Evolutionary conservation across 164 flowering plant genomes (phyloP), one percentile per base, ranked within the genome.

Genomic region (Chimonanthus praecox): DNA sequence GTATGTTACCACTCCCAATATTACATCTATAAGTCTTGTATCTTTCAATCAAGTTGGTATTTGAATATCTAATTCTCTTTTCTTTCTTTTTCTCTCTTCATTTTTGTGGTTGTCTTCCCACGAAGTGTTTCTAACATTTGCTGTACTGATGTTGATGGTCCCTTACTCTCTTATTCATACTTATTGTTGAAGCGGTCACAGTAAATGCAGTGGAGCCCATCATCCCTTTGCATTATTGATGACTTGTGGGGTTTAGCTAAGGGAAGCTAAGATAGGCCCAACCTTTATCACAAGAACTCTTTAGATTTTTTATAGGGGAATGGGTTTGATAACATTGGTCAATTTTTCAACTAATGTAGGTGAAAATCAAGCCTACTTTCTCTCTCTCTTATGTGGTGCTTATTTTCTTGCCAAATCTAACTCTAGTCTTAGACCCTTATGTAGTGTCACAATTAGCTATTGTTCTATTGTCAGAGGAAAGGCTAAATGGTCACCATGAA

Each of bases 221-320:
- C 64, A 50, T 6, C 62, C 45, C 70, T 21, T 21, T 63, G 68
- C 68, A 73, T 73, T 73, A 73, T 67, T 73, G 75, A 73, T 16
- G 18, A 20, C 43, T 13, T 33, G 49, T 18, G 5, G 49, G 50
- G 21, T 54, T 15, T 49, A 13, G 62, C 69, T 16, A 8, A 15
- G 4, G 6, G 62, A 3, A 49, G 69, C n/a, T 15, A 33, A 9
- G 45, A 4, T 3, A 5, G 16, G 45, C 49, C 18, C 16, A 44
- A 33, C 6, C n/a, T 45, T 4, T 64, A 3, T 64, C 68, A 44
- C 45, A 6, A 4, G 16, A 45, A 65, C 68, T 18, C 7, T 65
- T 33, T 33, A 45, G 68, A 65, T 65, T 4, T 64, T 64, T 21
- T 44, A 1, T 13, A 7, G 16, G 4, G 2, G 60, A 11, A 4